Base-by-base conservation (phyloP, 164 flowering plant species). In the Liriodendron chinense region DNA sequence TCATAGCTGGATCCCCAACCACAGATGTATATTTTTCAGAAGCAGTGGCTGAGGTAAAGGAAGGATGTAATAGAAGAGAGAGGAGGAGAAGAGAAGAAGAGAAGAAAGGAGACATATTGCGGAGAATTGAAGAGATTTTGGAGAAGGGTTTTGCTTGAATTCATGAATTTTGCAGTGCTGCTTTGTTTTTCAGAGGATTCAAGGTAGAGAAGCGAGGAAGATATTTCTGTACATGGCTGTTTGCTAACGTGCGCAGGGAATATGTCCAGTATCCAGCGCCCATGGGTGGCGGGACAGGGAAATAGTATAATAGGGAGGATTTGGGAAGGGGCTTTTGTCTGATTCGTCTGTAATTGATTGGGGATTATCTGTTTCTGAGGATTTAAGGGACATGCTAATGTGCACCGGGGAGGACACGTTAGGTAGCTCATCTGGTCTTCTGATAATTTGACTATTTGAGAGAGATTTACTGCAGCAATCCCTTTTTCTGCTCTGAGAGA, bases 1-100 rank as follows among this genome's bases (percentile, higher is more conserved):
- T 82, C 91, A 88, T 88, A 53, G 80, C 87, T 0, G 90, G 87
- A 76, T 88, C 91, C 3, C 91, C 91, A 1, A 88, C 48, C 2
- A 87, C 89, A 20, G 91, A 84, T 16, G 79, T 49, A 65, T 79
- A 85, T 25, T 50, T 25, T 3, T 68, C 23, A 25, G 48, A 26
- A 66, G 43, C 18, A 65, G 12, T 26, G 12, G 62, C 28, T 63
- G 56, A 34, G 43, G 59, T 5, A 8, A 13, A 47, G n/a, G 28
- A 22, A 12, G 57, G 34, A 49, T 9, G 49, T 6, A 74, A 8
- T 47, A 74, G 25, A 18, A 53, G 1, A 25, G 14, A 65, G 47
- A 65, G 6, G 23, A 50, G 23, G 50, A 66, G 24, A 16, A 66
- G 66, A n/a, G 48, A 28, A 47, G 47, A 21, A 24, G 64, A 47